Conservation (phyloP, 2,329 filamentous ascomycete genomes). For the Monilinia vaccinii-corymbosi region DNA sequence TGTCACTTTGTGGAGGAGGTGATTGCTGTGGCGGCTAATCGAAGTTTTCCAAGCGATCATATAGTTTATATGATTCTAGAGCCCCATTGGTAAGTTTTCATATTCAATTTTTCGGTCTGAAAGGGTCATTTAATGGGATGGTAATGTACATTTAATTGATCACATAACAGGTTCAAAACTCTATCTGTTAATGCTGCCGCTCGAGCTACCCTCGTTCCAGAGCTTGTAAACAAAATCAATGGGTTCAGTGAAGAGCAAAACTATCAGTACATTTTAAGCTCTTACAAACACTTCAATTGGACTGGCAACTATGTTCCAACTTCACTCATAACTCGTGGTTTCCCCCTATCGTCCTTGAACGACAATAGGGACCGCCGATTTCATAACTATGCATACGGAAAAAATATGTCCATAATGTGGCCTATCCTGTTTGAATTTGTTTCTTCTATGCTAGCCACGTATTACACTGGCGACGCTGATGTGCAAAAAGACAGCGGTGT, state of each 20-base stretch:
- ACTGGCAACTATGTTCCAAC: slow-evolving; percentile 34
- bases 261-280: slow-evolving; percentile 6
- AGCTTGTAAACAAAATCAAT: slow-evolving; percentile 2
- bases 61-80: slow-evolving; percentile 10
- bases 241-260: slow-evolving; percentile 5
- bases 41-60: slow-evolving; percentile 9
- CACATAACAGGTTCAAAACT: slow-evolving; percentile 5
- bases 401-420: slow-evolving; percentile 39
- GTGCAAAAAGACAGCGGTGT: slow-evolving; percentile 31
- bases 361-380: slow-evolving; percentile 30
- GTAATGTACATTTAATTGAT: no score
- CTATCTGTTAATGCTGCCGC: slow-evolving; percentile 8
- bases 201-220: background rate
- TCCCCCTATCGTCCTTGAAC: slow-evolving; percentile 30
- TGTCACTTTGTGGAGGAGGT: slow-evolving; percentile 10
- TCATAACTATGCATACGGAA: slow-evolving; percentile 41
- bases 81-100: slow-evolving; percentile 8
- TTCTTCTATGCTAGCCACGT: slow-evolving; percentile 30
- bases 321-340: slow-evolving; percentile 37
- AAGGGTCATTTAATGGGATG: no score
- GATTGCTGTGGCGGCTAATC: slow-evolving; percentile 7
- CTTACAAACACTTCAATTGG: slow-evolving; percentile 13
- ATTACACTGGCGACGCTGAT: slow-evolving; percentile 29
- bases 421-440: slow-evolving; percentile 35
- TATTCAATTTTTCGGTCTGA: background rate